These are phyloP conservation scores for Saitozyma sp. DNA, from an alignment of 768 basidiomycete species.

Conservation along the genomic window DNA sequence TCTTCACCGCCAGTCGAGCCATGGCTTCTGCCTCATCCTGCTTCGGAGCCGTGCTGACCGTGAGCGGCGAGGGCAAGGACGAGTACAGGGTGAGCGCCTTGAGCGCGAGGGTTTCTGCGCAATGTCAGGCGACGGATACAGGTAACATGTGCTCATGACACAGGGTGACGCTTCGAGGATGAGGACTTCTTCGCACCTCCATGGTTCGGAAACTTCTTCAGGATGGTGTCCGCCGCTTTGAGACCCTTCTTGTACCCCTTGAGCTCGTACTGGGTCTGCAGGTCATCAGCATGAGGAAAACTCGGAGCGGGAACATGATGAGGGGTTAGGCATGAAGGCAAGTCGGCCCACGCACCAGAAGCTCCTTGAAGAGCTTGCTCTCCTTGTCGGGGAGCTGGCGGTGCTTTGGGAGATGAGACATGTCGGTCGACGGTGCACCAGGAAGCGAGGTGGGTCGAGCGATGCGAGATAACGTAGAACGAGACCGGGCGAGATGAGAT, in stretches of 20 bases:
- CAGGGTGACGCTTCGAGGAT: too few relatives aligned
- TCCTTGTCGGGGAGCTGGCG: slow-evolving; percentile 79
- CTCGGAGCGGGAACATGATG: not conserved
- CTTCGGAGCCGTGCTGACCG: slow-evolving; percentile 68
- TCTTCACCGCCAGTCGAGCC: slow-evolving; percentile 48
- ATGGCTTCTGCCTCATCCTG: slow-evolving; percentile 60
- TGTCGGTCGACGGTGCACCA: slow-evolving; percentile 5
- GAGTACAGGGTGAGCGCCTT: slow-evolving; percentile 72
- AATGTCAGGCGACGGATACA: not conserved
- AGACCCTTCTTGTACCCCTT: slow-evolving; percentile 84
- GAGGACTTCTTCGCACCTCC: slow-evolving; percentile 64
- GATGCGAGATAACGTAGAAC: too few relatives aligned
- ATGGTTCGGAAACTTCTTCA: slow-evolving; percentile 94
- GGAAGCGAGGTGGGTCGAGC: too few relatives aligned
- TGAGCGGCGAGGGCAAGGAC: slow-evolving; percentile 44
- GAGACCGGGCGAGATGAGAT: too few relatives aligned
- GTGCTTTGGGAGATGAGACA: slow-evolving; percentile 42
- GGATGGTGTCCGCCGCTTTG: slow-evolving; percentile 87
- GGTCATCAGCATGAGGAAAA: not conserved
- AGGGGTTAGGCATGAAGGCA: not conserved
- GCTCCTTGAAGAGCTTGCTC: slow-evolving; percentile 77
- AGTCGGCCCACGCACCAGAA: slow-evolving; percentile 58
- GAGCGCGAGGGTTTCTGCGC: slow-evolving; percentile 88
- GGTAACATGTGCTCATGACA: not conserved
- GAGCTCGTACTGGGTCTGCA: slow-evolving; percentile 71